Evolutionary conservation across 2,329 filamentous ascomycete species (phyloP), one percentile per base, ranked within the genome.

Genomic region (Waltergamsia citrina): DNA sequence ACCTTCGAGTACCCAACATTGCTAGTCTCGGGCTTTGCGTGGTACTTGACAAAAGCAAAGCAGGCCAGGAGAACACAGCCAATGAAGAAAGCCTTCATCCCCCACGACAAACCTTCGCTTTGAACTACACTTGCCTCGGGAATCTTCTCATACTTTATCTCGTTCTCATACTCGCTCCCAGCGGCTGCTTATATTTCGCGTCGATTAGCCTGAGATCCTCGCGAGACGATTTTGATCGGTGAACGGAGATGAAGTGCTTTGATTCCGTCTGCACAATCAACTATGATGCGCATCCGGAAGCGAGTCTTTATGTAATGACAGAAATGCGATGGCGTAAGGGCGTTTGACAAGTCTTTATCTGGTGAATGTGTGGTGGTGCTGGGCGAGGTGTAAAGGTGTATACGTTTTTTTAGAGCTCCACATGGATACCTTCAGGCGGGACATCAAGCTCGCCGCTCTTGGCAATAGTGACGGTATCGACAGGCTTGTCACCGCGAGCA

Each of bases 341-440:
- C n/a, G n/a, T n/a, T n/a, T n/a, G n/a, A n/a, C n/a, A n/a, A n/a
- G n/a, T n/a, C n/a, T n/a, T n/a, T n/a, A 21, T 11, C 11, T 28
- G 16, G 22, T 28, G 32, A 12, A 20, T 8, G 15, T 9, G 7
- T 12, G 10, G n/a, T 17, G 18, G 21, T 14, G 18, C 10, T n/a
- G 26, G 14, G 16, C 16, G 16, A 7, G 31, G 14, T 12, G n/a
- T 12, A 22, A 16, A 14, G 20, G 33, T 29, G 9, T 22, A 31
- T 16, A 12, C 17, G 6, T 21, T n/a, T 55, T 64, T 67, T 74
- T 81, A 92, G 63, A 92, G 82, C 67, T 92, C 85, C 65, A 80
- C 74, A 66, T 87, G 82, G 69, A 86, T 90, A 92, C 85, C 85
- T 92, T 92, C 85, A 69, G 77, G 69, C 57, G 84, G 81, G 46